A percentile compares a stretch with the other conserved stretches of the same genome.
phyloP scores from a whole-genome alignment of 2,329 filamentous ascomycete species.

The Aspergillus transmontanensis region DNA sequence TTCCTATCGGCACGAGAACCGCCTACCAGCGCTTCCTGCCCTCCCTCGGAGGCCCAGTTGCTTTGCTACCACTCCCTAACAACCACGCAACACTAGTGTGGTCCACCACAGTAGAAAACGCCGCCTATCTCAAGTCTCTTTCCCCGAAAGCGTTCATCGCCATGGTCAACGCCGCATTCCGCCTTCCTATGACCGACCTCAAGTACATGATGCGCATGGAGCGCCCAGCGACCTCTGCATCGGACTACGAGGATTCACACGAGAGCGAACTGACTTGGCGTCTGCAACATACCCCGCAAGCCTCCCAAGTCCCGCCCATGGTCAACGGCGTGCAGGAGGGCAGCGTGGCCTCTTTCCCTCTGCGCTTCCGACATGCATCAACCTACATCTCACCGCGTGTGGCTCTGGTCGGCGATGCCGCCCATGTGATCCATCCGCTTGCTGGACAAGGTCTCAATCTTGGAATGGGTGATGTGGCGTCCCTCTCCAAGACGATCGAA shows the following conservation, averaged over 20 bases:
- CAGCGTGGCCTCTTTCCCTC: constrained; percentile 84
- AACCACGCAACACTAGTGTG: constrained; percentile 86
- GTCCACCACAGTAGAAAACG: constrained; percentile 84
- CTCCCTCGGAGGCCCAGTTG: constrained; percentile 75
- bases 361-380: constrained; percentile 90
- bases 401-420: constrained; percentile 89
- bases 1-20: constrained; percentile 59
- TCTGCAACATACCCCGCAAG: constrained; percentile 66
- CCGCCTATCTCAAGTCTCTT: constrained; percentile 76
- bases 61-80: constrained; percentile 85
- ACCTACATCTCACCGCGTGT: constrained; percentile 89
- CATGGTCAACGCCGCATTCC: constrained; percentile 92
- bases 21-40: constrained; percentile 96
- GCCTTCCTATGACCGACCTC: constrained; percentile 76
- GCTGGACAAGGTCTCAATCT: constrained; percentile 94
- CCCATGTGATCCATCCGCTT: constrained; percentile 91
- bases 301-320: constrained; percentile 63
- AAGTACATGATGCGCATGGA: constrained; percentile 74
- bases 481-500: constrained; percentile 72
- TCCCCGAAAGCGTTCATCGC: constrained; percentile 73
- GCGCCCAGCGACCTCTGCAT: constrained; percentile 30
- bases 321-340: constrained; percentile 74
- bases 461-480: constrained; percentile 84
- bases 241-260: constrained; percentile 48
- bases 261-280: constrained; percentile 85